These are phyloP conservation scores for Flaveria ramosissima DNA, from an alignment of 129 eudicot genomes.

Conservation along the genomic window DNA sequence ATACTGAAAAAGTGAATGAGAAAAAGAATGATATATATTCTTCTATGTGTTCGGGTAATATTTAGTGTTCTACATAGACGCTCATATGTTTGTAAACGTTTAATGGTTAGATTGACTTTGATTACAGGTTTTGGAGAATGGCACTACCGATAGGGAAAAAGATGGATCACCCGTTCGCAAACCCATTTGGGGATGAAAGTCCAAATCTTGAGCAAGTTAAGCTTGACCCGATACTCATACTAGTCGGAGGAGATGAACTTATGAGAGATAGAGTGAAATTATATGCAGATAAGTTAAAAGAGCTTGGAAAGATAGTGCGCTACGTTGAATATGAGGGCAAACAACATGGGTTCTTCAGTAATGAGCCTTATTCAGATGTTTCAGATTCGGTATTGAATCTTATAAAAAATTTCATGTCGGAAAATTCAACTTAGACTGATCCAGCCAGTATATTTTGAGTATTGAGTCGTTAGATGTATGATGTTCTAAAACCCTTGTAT, in stretches of 20 bases:
- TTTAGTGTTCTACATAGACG: too few relatives aligned
- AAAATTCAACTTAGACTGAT: conserved; percentile 26
- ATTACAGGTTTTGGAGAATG: conserved; percentile 81
- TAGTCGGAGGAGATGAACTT: conserved; percentile 67
- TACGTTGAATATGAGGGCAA: conserved; percentile 61
- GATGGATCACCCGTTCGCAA: conserved; percentile 72
- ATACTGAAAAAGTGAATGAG: too few relatives aligned
- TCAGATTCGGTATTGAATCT: conserved; percentile 42
- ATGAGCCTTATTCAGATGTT: conserved; percentile 60
- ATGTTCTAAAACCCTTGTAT: not conserved
- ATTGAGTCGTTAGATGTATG: not conserved
- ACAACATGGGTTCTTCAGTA: conserved; percentile 66
- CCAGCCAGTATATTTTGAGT: not conserved
- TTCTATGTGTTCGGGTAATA: too few relatives aligned
- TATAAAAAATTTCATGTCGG: conserved; percentile 45
- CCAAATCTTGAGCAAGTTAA: conserved; percentile 45
- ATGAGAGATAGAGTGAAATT: conserved; percentile 67
- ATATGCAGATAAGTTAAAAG: conserved; percentile 52
- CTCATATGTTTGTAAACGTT: not conserved
- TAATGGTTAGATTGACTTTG: not conserved
- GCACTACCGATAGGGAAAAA: conserved; percentile 58
- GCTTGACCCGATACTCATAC: conserved; percentile 70
- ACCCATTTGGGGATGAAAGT: conserved; percentile 77
- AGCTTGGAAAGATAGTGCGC: conserved; percentile 45
- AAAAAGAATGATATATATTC: too few relatives aligned